phyloP scores from a whole-genome alignment of 306 rosid genomes.

The Quercus suber region DNA sequence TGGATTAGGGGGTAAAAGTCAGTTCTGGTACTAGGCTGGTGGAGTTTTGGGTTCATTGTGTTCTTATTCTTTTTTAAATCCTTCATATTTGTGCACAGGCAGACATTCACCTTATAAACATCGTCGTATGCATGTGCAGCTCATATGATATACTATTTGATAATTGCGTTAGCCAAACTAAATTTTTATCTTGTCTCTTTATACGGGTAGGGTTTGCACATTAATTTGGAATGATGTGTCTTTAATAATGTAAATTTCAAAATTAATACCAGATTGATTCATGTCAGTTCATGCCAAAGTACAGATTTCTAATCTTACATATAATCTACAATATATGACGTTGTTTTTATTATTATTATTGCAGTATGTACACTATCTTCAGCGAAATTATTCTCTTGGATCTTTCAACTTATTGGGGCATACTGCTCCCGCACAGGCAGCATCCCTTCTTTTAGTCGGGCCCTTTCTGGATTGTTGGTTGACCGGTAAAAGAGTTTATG shows the following conservation, averaged over 20 bases:
- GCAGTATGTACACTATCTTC: slow-evolving; percentile 78
- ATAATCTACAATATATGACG: slow-evolving; percentile 10
- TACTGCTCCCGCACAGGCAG: slow-evolving; percentile 76
- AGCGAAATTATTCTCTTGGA: slow-evolving; percentile 72
- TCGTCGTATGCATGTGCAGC: neutral
- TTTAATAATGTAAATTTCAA: neutral
- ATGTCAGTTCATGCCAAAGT: neutral
- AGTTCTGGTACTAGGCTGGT: slow-evolving; percentile 17
- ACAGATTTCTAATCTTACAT: neutral
- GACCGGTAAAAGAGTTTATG: slow-evolving; percentile 55
- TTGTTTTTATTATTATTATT: slow-evolving; percentile 15
- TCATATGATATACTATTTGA: slow-evolving; percentile 1
- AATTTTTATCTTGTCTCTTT: neutral
- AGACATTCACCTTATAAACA: neutral
- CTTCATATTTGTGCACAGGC: neutral
- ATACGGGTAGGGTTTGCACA: neutral
- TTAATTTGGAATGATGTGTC: neutral
- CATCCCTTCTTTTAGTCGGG: slow-evolving; percentile 53
- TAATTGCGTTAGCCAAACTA: neutral
- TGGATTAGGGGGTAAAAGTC: slow-evolving; percentile 21
- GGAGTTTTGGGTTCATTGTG: slow-evolving; percentile 8
- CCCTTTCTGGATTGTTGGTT: slow-evolving; percentile 75
- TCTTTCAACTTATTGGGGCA: slow-evolving; percentile 76
- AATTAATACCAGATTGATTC: neutral
- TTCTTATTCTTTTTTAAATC: slow-evolving; percentile 12